Base-by-base conservation (phyloP, 2,329 filamentous ascomycete genomes). In the Fusarium sacchari region DNA sequence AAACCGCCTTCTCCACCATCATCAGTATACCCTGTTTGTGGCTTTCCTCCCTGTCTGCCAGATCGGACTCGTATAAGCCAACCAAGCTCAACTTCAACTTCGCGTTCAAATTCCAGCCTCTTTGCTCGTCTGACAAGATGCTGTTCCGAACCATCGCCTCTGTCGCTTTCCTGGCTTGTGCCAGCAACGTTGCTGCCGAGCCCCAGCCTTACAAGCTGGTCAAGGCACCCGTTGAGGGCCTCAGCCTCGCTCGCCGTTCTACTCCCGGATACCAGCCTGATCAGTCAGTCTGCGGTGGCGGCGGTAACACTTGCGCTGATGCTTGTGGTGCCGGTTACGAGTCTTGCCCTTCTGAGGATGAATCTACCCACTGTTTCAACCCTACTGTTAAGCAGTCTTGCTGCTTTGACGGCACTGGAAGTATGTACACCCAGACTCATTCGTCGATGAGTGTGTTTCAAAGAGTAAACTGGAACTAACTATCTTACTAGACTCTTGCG, bases 331-430 rank as follows among this genome's bases (percentile, higher is more conserved):
- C 83, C 46, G 84, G 83, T 44, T 88, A 83, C 77, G 80, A 83
- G 63, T 81, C 86, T 70, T 90, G 88, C 81, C 73, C 84, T 36
- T 87, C 87, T 30, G 80, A 78, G 57, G 87, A 88, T 72, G 81
- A 80, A 43, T 75, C 84, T 62, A 83, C 87, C 55, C 89, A 91
- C 83, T 92, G 90, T 83, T 91, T 83, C 82, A 86, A 91, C 81
- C 83, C 85, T 18, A 71, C 75, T 22, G 82, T 81, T 36, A 83
- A 84, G 66, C 86, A 91, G 82, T 82, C 81, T 44, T 92, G 90
- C 86, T 92, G 90, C 79, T 83, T 85, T 46, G 86, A 88, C 76
- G 83, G 83, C 75, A 84, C 83, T 71, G 90, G 90, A 82, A 88
- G 88, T 90, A 83, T 78, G 86, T 86, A 53, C 20, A 53, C n/a